Evolutionary conservation across 2,329 filamentous ascomycete species (phyloP).

Genomic region (Penicillium sp.): DNA sequence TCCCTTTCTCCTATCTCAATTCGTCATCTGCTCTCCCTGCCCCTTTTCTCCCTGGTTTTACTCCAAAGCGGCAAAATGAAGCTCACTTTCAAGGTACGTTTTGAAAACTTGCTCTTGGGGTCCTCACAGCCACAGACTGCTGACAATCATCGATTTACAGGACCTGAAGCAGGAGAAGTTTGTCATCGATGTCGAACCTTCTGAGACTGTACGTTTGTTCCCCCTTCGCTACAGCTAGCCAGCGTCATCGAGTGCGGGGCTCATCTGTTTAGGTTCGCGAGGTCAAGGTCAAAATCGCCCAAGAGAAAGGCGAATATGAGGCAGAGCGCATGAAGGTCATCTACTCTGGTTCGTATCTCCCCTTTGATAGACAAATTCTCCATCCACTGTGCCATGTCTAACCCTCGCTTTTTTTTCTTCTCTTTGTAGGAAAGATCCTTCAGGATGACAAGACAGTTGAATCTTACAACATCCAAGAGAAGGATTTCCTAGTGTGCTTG

Average conservation of each 20-base stretch:
- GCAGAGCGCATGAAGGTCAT: slow-evolving; percentile 90
- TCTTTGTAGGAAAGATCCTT: slow-evolving; percentile 80
- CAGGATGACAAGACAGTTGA: slow-evolving; percentile 97
- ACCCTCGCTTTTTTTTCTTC: slow-evolving; percentile 8
- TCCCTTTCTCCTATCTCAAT: slow-evolving; percentile 5
- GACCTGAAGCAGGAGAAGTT: slow-evolving; percentile 99
- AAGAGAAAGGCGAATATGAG: slow-evolving; percentile 87
- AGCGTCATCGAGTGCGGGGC: slow-evolving; percentile 34
- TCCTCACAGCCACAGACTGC: slow-evolving; percentile 12
- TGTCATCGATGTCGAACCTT: slow-evolving; percentile 88
- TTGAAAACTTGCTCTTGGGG: slow-evolving; percentile 24
- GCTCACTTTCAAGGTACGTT: slow-evolving; percentile 67
- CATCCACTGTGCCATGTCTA: not conserved
- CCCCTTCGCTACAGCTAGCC: slow-evolving; percentile 11
- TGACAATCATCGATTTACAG: slow-evolving; percentile 49
- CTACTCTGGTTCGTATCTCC: slow-evolving; percentile 74
- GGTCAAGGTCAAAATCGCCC: slow-evolving; percentile 88
- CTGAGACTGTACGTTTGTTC: slow-evolving; percentile 71
- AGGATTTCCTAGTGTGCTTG: slow-evolving; percentile 99
- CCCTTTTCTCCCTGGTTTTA: slow-evolving; percentile 29
- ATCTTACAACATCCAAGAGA: slow-evolving; percentile 98
- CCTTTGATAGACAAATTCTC: not conserved
- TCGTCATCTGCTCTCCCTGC: slow-evolving; percentile 10
- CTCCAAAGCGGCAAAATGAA: slow-evolving; percentile 57
- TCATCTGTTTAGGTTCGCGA: slow-evolving; percentile 67